Conservation (phyloP, 495 filamentous ascomycete species). For the Zalerion maritima region DNA sequence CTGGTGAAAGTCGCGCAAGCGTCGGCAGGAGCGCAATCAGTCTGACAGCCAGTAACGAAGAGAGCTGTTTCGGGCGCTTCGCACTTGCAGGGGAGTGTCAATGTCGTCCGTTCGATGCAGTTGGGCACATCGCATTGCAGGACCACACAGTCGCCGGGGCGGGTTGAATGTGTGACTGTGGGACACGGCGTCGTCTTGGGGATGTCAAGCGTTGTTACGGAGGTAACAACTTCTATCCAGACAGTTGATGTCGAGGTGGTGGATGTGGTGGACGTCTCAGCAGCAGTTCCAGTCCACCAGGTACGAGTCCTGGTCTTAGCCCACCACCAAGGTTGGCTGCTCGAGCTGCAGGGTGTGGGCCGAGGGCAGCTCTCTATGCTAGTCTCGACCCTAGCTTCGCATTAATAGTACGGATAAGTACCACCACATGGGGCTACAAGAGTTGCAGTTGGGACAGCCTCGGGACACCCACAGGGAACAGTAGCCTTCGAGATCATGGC, state of each 20-base stretch:
- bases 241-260: conserved; percentile 6
- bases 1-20: conserved; percentile 21
- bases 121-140: conserved; percentile 27
- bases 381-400: no score
- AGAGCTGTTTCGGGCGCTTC: conserved; percentile 21
- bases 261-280: conserved; percentile 2
- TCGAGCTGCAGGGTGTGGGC: no score
- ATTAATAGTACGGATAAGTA: no score
- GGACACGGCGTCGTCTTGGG: conserved; percentile 17
- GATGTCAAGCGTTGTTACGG: conserved; percentile 11
- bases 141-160: conserved; percentile 21
- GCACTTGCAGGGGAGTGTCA: conserved; percentile 25
- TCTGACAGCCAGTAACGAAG: conserved; percentile 24
- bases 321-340: no score
- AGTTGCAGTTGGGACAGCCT: no score
- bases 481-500: no score
- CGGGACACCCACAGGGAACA: no score
- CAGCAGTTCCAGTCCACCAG: no score
- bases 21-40: conserved; percentile 18
- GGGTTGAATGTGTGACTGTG: conserved; percentile 23
- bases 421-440: no score
- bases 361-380: no score
- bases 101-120: conserved; percentile 16
- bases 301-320: no score
- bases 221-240: conserved; percentile 15